Conservation (phyloP, 345 rosid genomes). For the Pugionium dolabratum region DNA sequence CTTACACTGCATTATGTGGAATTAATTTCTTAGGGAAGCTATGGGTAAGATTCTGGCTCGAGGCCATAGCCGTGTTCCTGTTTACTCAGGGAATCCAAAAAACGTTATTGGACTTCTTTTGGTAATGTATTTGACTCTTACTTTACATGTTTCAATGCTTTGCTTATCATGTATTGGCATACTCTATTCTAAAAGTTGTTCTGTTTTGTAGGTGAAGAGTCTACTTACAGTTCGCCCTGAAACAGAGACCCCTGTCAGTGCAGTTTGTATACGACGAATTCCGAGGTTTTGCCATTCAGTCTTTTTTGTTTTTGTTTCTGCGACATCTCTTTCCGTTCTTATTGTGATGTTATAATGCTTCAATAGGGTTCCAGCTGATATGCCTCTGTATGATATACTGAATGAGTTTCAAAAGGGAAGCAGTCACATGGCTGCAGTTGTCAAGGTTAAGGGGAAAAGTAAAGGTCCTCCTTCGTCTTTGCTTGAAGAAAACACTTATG, state of each 20-base stretch:
- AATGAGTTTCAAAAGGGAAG: constrained; percentile 99
- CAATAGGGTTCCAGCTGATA: constrained; percentile 90
- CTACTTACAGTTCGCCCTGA: constrained; percentile 98
- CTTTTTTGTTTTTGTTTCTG: constrained; percentile 17
- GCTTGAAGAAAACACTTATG: constrained; percentile 54
- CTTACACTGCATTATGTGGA: too few relatives aligned
- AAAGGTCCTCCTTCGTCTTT: constrained; percentile 46
- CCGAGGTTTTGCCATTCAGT: constrained; percentile 60
- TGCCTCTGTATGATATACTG: constrained; percentile 93
- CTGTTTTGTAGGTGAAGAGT: constrained; percentile 74
- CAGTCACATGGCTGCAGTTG: constrained; percentile 99
- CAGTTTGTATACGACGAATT: constrained; percentile 90
- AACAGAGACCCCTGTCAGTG: constrained; percentile 95
- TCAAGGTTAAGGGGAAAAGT: constrained; percentile 67
- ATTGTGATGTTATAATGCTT: constrained; percentile 7
- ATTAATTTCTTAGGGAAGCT: too few relatives aligned
- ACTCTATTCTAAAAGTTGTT: too few relatives aligned
- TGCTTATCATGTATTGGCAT: too few relatives aligned
- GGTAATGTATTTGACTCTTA: constrained; percentile 57
- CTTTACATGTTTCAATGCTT: neutral
- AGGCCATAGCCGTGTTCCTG: constrained; percentile 98
- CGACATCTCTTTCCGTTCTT: too few relatives aligned
- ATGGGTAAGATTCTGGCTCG: constrained; percentile 96
- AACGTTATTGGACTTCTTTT: constrained; percentile 91
- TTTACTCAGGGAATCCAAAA: constrained; percentile 85